Evolutionary conservation across 148 eudicot genomes (phyloP), one percentile per base, ranked within the genome.

Genomic region (Diospyros kaki): DNA sequence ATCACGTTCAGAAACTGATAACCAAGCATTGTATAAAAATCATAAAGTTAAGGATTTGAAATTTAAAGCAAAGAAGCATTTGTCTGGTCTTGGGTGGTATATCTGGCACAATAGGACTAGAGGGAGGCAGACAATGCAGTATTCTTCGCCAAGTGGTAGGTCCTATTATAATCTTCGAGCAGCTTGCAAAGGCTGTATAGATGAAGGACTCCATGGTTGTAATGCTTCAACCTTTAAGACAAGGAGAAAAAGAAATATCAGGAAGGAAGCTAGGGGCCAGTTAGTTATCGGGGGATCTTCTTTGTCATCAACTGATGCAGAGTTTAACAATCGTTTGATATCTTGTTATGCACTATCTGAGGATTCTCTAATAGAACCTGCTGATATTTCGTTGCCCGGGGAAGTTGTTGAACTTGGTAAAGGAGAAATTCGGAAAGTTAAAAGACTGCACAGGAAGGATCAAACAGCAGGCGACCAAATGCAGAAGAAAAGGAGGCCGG

Each of bases 11-110:
- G 76, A 80, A 14, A 66, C 2, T 11, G 15, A 41, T 39, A 9
- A 40, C 14, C 0, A 48, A 11, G n/a, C 64, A 54, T 4, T 10
- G 39, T 28, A 12, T 38, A 71, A 45, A 12, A 66, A 52, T 64
- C 41, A 48, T 4, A n/a, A 40, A 18, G 2, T 41, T 43, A 66
- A 9, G 53, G 75, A 59, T 48, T 66, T 81, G 69, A 64, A 40
- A 7, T 4, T 42, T 10, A 76, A 84, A 79, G 97, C 81, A 64
- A 89, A 83, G 78, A 84, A 81, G 73, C 92, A 94, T 77, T 84
- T 94, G 59, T 18, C 80, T 46, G 86, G 87, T 53, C 73, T 89
- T 55, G 96, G 98, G 53, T 94, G 98, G 98, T 68, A 42, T 69
- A 73, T 92, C 5, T 77, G 79, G 82, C 12, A 58, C 66, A 18